phyloP scores from a whole-genome alignment of 2,329 filamentous ascomycete species.

The Alternaria infectoria region DNA sequence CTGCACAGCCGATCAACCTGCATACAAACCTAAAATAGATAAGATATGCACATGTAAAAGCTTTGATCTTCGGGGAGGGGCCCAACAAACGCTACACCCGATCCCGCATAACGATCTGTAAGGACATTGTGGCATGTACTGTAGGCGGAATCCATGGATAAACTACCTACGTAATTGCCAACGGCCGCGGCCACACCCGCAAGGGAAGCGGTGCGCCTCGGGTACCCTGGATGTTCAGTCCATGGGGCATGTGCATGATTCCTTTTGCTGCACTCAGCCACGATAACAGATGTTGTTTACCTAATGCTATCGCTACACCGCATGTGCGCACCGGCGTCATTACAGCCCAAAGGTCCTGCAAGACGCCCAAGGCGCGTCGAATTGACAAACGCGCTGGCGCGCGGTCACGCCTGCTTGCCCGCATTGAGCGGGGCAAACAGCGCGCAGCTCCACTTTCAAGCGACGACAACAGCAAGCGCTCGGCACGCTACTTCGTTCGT shows the following conservation, averaged over 20 bases:
- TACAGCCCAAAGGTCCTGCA: background rate
- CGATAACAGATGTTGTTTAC: background rate
- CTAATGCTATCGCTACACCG: background rate
- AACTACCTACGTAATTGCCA: background rate
- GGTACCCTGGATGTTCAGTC: background rate
- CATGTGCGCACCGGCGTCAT: background rate
- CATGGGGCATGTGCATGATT: background rate
- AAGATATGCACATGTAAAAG: background rate
- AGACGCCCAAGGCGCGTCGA: background rate
- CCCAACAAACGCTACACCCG: background rate
- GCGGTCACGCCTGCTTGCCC: constrained; percentile 24
- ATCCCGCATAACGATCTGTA: background rate
- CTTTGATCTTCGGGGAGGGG: background rate
- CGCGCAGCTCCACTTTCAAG: background rate
- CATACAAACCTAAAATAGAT: background rate
- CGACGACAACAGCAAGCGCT: constrained; percentile 5
- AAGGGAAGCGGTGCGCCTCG: background rate
- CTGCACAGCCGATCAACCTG: background rate
- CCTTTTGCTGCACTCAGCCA: background rate
- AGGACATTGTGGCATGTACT: background rate
- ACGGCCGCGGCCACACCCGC: background rate
- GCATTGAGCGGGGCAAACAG: background rate
- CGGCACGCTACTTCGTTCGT: background rate
- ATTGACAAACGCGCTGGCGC: constrained; percentile 22
- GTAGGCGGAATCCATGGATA: background rate